Base-by-base conservation (phyloP, 2,329 filamentous ascomycete genomes). In the Hysterium pulicare region DNA sequence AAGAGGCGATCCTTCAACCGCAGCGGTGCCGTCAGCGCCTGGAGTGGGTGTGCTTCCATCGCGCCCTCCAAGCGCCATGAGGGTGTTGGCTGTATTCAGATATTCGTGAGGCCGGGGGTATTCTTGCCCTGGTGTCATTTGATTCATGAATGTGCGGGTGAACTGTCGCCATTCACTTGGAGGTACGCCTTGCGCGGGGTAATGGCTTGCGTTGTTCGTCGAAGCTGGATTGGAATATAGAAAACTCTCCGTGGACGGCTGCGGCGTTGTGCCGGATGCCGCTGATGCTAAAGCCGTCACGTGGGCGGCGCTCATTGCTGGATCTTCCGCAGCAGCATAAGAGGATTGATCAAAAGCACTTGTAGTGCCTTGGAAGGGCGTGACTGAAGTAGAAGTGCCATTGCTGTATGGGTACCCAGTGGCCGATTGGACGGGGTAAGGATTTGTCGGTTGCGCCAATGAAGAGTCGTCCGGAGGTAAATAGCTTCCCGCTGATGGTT, bases 41-140 rank as follows among this genome's bases (percentile, higher is more conserved):
- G 50, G 38, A 26, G 38, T 54, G 33, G 59, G 54, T 28, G 50
- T 44, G 4, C 38, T 48, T 3, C 51, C 45, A 24, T 62, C 61
- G 26, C 62, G 56, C n/a, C 61, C 57, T 4, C 59, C 57, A 7
- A 68, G 53, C 2, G 63, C 58, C 55, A 70, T 66, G 22, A 69
- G 58, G 1, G 66, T 66, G 19, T 56, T 67, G 21, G 67, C 66
- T 19, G 61, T 64, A 44, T 64, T 64, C n/a, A 68, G 50, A 38
- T 64, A 66, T 20, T 67, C 62, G 23, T 58, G 54, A 11, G 56
- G 50, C 22, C 16, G 55, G 48, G 23, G 58, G 53, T 37, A 51
- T 37, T 23, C 50, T 34, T 30, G 52, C 54, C 22, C 54, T 54
- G 41, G 62, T 53, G 15, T 22, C 11, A 42, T 38, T 6, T 40